A percentile compares a stretch with the other conserved stretches of the same genome.
phyloP scores from a whole-genome alignment of 2,329 filamentous ascomycete genomes.

The Uncinocarpus reesii region DNA sequence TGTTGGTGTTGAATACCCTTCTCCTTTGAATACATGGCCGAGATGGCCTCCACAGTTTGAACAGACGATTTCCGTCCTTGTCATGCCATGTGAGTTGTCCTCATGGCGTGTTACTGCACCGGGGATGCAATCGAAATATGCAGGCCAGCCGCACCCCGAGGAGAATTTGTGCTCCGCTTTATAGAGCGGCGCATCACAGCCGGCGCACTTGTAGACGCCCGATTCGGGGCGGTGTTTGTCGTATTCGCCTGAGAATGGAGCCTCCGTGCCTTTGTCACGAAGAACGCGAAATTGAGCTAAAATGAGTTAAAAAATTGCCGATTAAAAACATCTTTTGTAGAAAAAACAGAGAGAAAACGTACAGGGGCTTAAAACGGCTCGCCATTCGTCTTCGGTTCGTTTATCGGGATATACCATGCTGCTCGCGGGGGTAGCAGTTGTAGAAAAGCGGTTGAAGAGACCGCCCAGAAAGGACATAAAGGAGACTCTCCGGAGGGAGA shows the following conservation, averaged over 20 bases:
- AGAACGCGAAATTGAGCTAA: constrained; percentile 95
- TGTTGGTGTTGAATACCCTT: constrained; percentile 72
- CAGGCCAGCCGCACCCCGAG: constrained; percentile 93
- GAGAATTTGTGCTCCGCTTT: constrained; percentile 91
- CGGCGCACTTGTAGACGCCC: constrained; percentile 81
- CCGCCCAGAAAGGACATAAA: constrained; percentile 64
- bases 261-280: constrained; percentile 83
- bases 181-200: constrained; percentile 80
- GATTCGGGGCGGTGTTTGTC: constrained; percentile 69
- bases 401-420: constrained; percentile 47
- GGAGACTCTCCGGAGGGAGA: neutral
- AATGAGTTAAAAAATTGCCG: constrained; percentile 17
- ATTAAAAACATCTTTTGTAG: too few relatives aligned
- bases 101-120: constrained; percentile 76
- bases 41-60: constrained; percentile 86
- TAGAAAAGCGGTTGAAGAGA: constrained; percentile 57
- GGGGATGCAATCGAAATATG: constrained; percentile 91
- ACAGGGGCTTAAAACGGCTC: constrained; percentile 67
- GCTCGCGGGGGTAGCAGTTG: constrained; percentile 29
- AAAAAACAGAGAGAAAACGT: constrained; percentile 19
- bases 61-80: constrained; percentile 85
- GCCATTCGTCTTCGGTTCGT: constrained; percentile 77
- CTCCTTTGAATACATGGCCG: constrained; percentile 85
- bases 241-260: constrained; percentile 67
- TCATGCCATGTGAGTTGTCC: constrained; percentile 70